Base-by-base conservation (phyloP, 768 basidiomycete genomes). In the Epithele typhae region DNA sequence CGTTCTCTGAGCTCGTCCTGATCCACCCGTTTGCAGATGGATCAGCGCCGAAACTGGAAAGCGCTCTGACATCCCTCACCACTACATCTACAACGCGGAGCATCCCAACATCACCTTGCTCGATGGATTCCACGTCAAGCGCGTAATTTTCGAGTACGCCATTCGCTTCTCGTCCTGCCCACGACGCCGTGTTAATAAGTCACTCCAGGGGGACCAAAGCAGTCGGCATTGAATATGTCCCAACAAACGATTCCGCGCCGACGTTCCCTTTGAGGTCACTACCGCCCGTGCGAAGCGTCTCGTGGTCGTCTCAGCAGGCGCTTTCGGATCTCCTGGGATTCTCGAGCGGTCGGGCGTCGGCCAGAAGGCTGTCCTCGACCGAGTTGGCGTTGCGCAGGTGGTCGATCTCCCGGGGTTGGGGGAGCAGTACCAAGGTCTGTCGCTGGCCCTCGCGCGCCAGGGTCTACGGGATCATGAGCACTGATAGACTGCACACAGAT, bases 271-370 rank as follows among this genome's bases (percentile, higher is more conserved):
- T 0, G 43, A 55, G 2, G 15, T 61, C 1, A 35, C 44, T 14
- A 55, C 40, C 0, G 69, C 62, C 2, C 59, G 40, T 14, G 73
- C 69, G 3, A 55, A 54, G n/a, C 62, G 61, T 30, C 48, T 73
- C 2, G 67, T 75, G 6, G 59, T 75, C 0, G 42, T 75, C 5
- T 65, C 67, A 14, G 66, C 69, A 4, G 74, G 74, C 0, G 50
- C 71, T 0, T 65, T 74, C 23, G 72, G 73, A 19, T 73, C 74
- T 1, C 73, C 79, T 2, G 67, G 69, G 34, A 69, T 85, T 15
- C 69, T 85, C 11, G 77, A 83, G 55, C 68, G 81, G 3, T 80
- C 72, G 3, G 75, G 75, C 0, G 68, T 77, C 4, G 75, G 75
- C 0, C 51, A 61, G 4, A 54, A 54, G 41, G 58, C 49, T 0